phyloP scores from a whole-genome alignment of 768 basidiomycete genomes.

The Lactifluus piperatus region DNA sequence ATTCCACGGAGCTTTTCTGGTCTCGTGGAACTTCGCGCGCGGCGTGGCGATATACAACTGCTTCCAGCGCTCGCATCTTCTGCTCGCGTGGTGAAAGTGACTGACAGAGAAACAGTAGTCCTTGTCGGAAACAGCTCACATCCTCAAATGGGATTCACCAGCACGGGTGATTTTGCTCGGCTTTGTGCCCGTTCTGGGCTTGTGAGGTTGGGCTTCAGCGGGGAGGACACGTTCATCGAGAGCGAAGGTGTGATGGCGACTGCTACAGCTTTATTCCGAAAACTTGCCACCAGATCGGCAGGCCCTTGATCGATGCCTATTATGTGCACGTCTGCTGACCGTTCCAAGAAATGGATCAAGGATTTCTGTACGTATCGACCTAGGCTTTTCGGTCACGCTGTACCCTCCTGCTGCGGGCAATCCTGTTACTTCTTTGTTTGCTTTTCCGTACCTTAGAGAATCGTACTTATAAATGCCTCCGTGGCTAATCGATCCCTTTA shows the following conservation, averaged over 20 bases:
- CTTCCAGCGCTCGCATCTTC: slow-evolving; percentile 12
- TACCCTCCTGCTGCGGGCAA: background rate
- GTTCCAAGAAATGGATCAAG: background rate
- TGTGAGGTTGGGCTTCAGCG: slow-evolving; percentile 14
- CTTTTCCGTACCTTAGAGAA: slow-evolving; percentile 9
- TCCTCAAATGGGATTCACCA: background rate
- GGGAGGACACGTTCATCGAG: slow-evolving; percentile 15
- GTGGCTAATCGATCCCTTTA: slow-evolving; percentile 4
- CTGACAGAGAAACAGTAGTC: slow-evolving; percentile 6
- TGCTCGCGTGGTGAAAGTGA: background rate
- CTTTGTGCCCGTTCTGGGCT: slow-evolving; percentile 1
- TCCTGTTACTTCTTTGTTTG: background rate
- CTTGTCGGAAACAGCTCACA: slow-evolving; percentile 1
- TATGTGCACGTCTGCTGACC: slow-evolving; percentile 1
- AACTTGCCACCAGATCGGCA: background rate
- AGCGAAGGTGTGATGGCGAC: background rate
- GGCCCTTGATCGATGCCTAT: background rate
- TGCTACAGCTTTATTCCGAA: slow-evolving; percentile 2
- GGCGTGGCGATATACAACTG: slow-evolving; percentile 4
- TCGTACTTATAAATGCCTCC: background rate
- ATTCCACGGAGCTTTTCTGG: slow-evolving; percentile 18
- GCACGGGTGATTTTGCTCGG: slow-evolving; percentile 7
- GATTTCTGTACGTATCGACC: background rate
- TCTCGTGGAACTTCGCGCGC: slow-evolving; percentile 11
- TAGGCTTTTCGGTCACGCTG: background rate